Evolutionary conservation across 2,329 filamentous ascomycete species (phyloP).

Genomic region (Sporothrix luriei): DNA sequence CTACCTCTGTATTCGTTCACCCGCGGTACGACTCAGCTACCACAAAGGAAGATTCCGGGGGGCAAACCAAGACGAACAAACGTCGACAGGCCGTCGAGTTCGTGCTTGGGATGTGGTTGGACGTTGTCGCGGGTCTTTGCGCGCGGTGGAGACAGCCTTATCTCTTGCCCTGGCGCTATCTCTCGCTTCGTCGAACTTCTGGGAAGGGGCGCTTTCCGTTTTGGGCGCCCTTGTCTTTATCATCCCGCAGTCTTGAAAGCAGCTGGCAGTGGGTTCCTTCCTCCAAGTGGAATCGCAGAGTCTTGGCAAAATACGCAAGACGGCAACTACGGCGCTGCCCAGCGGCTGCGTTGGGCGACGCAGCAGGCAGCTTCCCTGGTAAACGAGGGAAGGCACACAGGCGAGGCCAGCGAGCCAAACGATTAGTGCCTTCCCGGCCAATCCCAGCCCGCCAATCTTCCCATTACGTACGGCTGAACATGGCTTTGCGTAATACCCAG

Average conservation of each 20-base stretch:
- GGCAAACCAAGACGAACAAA: not conserved
- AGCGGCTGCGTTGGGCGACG: not conserved
- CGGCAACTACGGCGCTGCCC: not conserved
- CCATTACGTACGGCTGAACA: conserved; percentile 30
- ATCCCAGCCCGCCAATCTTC: conserved; percentile 25
- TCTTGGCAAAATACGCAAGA: conserved; percentile 23
- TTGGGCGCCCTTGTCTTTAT: conserved; percentile 16
- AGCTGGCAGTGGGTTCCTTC: conserved; percentile 6
- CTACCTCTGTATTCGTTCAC: not conserved
- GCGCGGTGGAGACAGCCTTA: conserved; percentile 22
- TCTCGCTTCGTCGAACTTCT: not conserved
- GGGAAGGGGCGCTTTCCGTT: conserved; percentile 3
- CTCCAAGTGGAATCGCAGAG: conserved; percentile 20
- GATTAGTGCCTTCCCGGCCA: conserved; percentile 23
- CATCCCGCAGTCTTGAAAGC: conserved; percentile 12
- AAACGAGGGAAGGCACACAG: not conserved
- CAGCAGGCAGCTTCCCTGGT: not conserved
- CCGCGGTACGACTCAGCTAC: conserved; percentile 11
- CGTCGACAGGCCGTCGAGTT: not conserved
- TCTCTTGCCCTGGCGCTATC: conserved; percentile 26
- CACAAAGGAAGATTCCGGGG: conserved; percentile 22
- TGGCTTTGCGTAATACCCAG: conserved; percentile 19
- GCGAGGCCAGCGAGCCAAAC: not conserved
- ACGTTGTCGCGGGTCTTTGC: conserved; percentile 4
- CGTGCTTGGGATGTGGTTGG: not conserved